Base-by-base conservation (phyloP, 495 filamentous ascomycete genomes). In the Tuber indicum region DNA sequence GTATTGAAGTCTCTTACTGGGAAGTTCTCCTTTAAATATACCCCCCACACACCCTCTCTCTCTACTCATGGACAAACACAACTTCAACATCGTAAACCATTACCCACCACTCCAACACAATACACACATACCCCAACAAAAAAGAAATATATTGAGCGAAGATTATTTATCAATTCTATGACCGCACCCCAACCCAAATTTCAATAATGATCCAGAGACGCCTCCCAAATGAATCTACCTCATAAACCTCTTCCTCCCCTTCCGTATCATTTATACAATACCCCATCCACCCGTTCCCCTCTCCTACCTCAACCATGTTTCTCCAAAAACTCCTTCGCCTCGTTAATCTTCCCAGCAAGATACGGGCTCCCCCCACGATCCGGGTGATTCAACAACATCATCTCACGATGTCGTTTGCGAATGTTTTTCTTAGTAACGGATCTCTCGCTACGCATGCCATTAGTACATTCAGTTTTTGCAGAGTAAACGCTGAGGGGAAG, bases 371-470 rank as follows among this genome's bases (percentile, higher is more conserved):
- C 96, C 73, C 96, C 96, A 78, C 96, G 93, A 86, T 99, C 96
- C 45, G 96, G 96, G 86, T 99, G 96, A 86, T 99, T 99, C 77
- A 96, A 87, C 73, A 99, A 89, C 96, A 99, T 99, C 73, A 98
- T 90, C 77, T 92, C 93, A 47, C 96, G 90, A 86, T 99, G 96
- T 79, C 95, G 94, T 87, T 98, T 98, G 82, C 96, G 92, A 72
- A 99, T 88, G 79, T 95, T 94, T 62, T 97, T 93, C 86, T 96
- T 97, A 74, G 90, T 94, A 80, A 97, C 78, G 77, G 89, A 89
- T 71, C 93, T 89, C 84, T 98, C 96, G 73, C 95, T 98, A 77
- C 82, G 52, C 10, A 26, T 39, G 17, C 26, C 42, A 45, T 72
- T 72, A 73, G 21, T 71, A 70, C 12, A 9, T 44, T 46, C 58